These are phyloP conservation scores for Alliaria petiolata DNA, from an alignment of 345 rosid species.

Conservation along the genomic window DNA sequence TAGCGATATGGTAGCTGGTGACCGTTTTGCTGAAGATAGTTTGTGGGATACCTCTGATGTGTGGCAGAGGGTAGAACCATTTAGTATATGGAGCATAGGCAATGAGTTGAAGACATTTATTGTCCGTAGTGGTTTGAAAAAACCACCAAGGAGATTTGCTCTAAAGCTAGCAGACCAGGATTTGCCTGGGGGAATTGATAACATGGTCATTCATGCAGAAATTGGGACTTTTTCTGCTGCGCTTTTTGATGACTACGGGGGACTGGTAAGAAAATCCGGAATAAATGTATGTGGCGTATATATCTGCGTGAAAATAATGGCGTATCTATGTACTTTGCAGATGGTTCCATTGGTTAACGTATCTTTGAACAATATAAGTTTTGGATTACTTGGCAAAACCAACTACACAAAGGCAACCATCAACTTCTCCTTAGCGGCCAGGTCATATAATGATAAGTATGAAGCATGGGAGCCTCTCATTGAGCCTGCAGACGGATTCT, in stretches of 20 bases:
- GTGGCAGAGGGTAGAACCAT: slow-evolving; percentile 56
- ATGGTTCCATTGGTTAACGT: slow-evolving; percentile 92
- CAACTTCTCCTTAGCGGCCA: slow-evolving; percentile 74
- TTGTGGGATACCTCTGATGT: slow-evolving; percentile 81
- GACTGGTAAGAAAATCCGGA: slow-evolving; percentile 63
- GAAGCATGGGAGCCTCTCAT: slow-evolving; percentile 97
- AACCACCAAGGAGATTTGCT: slow-evolving; percentile 94
- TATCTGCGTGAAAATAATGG: slow-evolving; percentile 13
- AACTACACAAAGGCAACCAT: slow-evolving; percentile 62
- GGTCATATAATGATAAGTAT: slow-evolving; percentile 90
- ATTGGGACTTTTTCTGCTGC: slow-evolving; percentile 81
- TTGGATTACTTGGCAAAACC: slow-evolving; percentile 68
- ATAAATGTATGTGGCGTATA: slow-evolving; percentile 5
- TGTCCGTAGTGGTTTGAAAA: slow-evolving; percentile 73
- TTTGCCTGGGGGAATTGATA: slow-evolving; percentile 61
- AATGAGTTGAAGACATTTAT: slow-evolving; percentile 79
- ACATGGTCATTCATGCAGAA: slow-evolving; percentile 67
- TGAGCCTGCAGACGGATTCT: slow-evolving; percentile 79
- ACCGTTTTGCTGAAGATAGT: slow-evolving; percentile 82
- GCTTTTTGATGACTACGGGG: slow-evolving; percentile 94
- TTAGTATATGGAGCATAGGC: slow-evolving; percentile 84
- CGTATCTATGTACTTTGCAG: slow-evolving; percentile 41
- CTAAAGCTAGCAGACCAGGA: slow-evolving; percentile 72
- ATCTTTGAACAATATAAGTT: slow-evolving; percentile 67
- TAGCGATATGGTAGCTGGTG: slow-evolving; percentile 80